These are phyloP conservation scores for Luffa aegyptiaca DNA, from an alignment of 306 rosid genomes.

Conservation along the genomic window DNA sequence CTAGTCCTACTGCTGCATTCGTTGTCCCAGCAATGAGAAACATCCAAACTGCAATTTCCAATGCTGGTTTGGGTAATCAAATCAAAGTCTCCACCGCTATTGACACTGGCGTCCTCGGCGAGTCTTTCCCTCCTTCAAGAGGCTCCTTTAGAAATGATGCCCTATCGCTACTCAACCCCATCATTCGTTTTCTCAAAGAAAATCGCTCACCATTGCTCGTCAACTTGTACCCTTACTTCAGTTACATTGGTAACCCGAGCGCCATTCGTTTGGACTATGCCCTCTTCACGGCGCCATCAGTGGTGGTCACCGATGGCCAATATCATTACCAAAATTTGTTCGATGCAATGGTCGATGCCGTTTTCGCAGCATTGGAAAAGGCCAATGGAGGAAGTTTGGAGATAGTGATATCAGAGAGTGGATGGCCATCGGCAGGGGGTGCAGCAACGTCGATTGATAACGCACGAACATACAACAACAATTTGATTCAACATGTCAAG, in stretches of 20 bases:
- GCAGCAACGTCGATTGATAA: not conserved
- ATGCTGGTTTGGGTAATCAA: not conserved
- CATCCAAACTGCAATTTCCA: conserved; percentile 10
- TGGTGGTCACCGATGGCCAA: not conserved
- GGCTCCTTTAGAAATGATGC: conserved; percentile 4
- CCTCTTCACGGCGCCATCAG: not conserved
- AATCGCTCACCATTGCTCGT: not conserved
- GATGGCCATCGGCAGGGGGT: conserved; percentile 23
- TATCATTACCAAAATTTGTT: not conserved
- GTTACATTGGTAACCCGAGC: conserved; percentile 3
- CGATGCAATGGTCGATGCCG: conserved; percentile 24
- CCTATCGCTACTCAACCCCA: not conserved
- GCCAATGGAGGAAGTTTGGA: conserved; percentile 13
- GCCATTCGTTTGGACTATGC: conserved; percentile 8
- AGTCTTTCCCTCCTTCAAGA: conserved; percentile 12
- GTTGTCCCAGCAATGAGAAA: conserved; percentile 16
- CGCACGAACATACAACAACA: not conserved
- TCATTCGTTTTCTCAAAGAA: not conserved
- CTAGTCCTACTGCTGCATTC: not conserved
- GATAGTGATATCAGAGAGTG: conserved; percentile 33
- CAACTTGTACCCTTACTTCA: not conserved
- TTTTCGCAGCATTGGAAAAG: conserved; percentile 24
- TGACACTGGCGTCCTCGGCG: not conserved
- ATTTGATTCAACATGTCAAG: not conserved
- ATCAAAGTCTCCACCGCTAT: conserved; percentile 24